Evolutionary conservation across 2,329 filamentous ascomycete genomes (phyloP), one percentile per base, ranked within the genome.

Genomic region (Rhynchosporium agropyri): DNA sequence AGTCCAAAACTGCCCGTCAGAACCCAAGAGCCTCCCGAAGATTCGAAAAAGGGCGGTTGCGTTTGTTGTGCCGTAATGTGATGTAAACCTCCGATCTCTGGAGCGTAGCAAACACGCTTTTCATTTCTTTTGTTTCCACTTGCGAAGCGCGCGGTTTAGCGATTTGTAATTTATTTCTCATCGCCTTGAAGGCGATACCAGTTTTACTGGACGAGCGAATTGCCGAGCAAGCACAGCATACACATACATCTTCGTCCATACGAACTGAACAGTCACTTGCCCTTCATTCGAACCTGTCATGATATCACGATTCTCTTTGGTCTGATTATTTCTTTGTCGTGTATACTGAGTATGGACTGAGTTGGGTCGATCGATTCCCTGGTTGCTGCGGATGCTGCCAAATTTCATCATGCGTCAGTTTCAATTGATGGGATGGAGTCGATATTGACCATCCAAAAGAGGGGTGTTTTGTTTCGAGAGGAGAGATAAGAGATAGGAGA

Each of bases 41-140:
- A 84, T 60, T 74, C 78, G 36, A 74, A 76, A 55, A 79, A 79
- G 70, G 58, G 51, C 4, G 68, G 70, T 8, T 82, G 81, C 67
- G 80, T 79, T 53, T 83, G 81, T 74, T 83, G 81, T 67, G 74
- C 80, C 56, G 75, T 83, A 65, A 83, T 83, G 81, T 83, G 59
- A 66, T 45, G 9, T 10, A 36, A 36, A 2, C 33, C 33, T 6
- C n/a, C 28, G 29, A 46, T 48, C 31, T 48, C 49, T 45, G 7
- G 29, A 58, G 43, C 31, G 42, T 20, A 36, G 33, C 33, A 36
- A 50, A 55, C 53, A 53, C 28, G 38, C 20, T 51, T 33, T 40
- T 65, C 60, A 33, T 64, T 64, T 61, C 59, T 60, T 55, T 58
- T 59, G 54, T 63, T 12, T 64, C 31, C 42, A 54, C 15, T 51